Evolutionary conservation across 176 grass and related monocot genomes (phyloP), one percentile per base, ranked within the genome.

Genomic region (Lolium rigidum): DNA sequence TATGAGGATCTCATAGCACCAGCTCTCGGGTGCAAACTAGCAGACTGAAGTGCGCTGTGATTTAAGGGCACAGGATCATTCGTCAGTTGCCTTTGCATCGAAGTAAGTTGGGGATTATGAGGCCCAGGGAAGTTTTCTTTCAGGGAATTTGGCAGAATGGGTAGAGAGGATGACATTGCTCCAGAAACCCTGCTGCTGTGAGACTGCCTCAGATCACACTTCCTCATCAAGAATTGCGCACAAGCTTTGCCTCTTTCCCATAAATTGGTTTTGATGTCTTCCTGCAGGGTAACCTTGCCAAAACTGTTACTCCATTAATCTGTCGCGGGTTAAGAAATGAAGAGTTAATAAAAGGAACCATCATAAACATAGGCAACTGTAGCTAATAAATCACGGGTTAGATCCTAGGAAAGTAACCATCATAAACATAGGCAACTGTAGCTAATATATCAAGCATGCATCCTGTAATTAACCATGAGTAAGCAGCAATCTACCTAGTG

Each of bases 131-230:
- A 86, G 61, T 76, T 91, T 41, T 80, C 85, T 85, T 92, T 83
- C 82, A 92, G 67, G 65, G 88, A 57, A 90, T 84, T 83, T 47
- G 88, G 94, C 56, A 97, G 77, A 80, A 89, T 49, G 76, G 94
- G 90, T 66, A 94, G 59, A 52, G 92, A 86, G 44, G 94, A 90
- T 79, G 92, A 87, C 87, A 97, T 92, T 22, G 80, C 59, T 73
- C 80, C 89, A 69, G 82, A 87, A 59, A 87, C 76, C 38, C 81
- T 87, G 50, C 44, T 76, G 85, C 39, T 84, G 25, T 87, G 68
- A 51, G 69, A 84, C 50, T 87, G 67, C 58, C 50, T 87, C 67
- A 84, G 41, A 84, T 84, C 77, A 91, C 83, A 69, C 17, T 69
- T 84, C 81, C 59, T 87, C 66, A 60, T 87, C 74, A 50, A 69